Percentiles rank a stretch among this genome's conserved stretches.
These are phyloP conservation scores for Phanerodontia chrysosporium DNA, from an alignment of 768 basidiomycete species.

Conservation along the genomic window DNA sequence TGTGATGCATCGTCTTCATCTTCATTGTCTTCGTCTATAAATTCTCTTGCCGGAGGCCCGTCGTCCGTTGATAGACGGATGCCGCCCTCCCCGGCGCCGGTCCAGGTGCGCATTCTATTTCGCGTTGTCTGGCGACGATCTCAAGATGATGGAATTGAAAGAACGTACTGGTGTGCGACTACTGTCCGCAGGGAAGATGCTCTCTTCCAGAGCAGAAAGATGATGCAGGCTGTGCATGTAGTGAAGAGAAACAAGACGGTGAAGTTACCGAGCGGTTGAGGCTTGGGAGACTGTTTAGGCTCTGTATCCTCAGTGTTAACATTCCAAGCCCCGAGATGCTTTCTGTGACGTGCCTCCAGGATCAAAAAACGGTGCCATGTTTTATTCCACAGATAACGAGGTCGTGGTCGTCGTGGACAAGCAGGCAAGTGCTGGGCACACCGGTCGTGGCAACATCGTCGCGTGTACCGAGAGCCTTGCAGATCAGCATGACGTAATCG, in stretches of 20 bases:
- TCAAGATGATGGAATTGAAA: background rate
- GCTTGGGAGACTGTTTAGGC: slow-evolving; percentile 55
- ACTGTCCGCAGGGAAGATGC: slow-evolving; percentile 51
- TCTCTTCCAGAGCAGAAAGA: slow-evolving; percentile 63
- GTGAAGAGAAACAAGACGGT: slow-evolving; percentile 53
- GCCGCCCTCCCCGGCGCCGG: slow-evolving; percentile 49
- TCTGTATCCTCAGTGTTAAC: slow-evolving; percentile 32
- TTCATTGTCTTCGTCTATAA: slow-evolving; percentile 57
- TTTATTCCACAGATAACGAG: background rate
- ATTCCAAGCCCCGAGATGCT: background rate
- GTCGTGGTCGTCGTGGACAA: background rate
- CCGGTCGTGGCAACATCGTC: too few species aligned
- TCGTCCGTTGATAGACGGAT: slow-evolving; percentile 71
- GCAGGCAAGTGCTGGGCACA: too few species aligned
- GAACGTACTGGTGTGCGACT: slow-evolving; percentile 58
- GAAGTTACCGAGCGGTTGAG: slow-evolving; percentile 59
- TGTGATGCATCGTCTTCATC: slow-evolving; percentile 39
- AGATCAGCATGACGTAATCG: background rate
- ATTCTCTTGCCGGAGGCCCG: slow-evolving; percentile 65
- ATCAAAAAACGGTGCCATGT: background rate
- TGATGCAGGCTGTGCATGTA: slow-evolving; percentile 48
- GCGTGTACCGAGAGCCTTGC: too few species aligned
- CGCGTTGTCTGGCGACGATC: background rate
- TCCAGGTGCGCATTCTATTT: slow-evolving; percentile 54
- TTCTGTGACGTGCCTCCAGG: slow-evolving; percentile 2